Evolutionary conservation across 2,329 filamentous ascomycete genomes (phyloP), one percentile per base, ranked within the genome.

Genomic region (Fusarium nodosum): DNA sequence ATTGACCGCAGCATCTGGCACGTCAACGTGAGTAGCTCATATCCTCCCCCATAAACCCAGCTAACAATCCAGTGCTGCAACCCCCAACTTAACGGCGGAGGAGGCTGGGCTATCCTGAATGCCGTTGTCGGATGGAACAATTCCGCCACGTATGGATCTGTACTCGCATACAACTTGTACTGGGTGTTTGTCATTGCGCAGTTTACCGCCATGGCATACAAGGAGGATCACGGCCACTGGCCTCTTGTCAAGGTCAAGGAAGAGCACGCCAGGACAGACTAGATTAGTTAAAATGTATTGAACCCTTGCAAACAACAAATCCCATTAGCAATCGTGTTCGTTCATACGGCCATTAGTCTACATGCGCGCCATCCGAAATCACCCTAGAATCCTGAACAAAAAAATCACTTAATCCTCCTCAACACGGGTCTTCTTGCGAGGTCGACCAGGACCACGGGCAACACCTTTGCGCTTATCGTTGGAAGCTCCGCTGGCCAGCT

Each of bases 71-170:
- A 92, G 89, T 97, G 92, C 82, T 96, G 93, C 78, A 94, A 88
- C 73, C 91, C 93, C 0, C 81, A 88, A 54, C 79, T 90, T 39
- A 90, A 93, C 66, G 91, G 91, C 30, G 91, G 91, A 48, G 89
- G 90, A 38, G 92, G 91, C 45, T 97, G 93, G 93, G 93, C 92
- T 57, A 89, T 97, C 70, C 93, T 97, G 84, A 95, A 97, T 74
- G 89, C 92, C 60, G 84, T 97, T 42, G 84, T 97, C 9, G 93
- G 94, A 58, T 97, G 94, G 94, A 87, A 90, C 67, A 97, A 97
- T 81, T 93, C 91, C 18, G 94, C 92, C 6, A 97, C 93, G 2
- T 94, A 95, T 74, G 93, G 93, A 48, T 94, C 92, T 2, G 91
- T 97, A 66, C 88, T 97, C 60, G 89, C 91, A 4, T 97, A 97